Evolutionary conservation across 176 grass and related monocot species (phyloP).

Genomic region (barley (Hordeum vulgare)): DNA sequence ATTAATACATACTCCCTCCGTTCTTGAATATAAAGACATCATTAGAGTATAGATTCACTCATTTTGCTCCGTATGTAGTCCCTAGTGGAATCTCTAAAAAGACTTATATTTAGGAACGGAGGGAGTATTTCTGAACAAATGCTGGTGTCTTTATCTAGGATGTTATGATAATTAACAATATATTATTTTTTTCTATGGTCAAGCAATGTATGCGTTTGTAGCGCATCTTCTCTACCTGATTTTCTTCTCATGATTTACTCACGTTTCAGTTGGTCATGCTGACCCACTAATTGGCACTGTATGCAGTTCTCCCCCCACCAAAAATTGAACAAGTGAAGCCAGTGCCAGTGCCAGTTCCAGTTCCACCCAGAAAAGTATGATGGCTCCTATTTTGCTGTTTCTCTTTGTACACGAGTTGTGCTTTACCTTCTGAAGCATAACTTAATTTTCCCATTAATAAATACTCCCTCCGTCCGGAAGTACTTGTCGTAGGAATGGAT

Average conservation of each 20-base stretch:
- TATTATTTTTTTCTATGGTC: neutral
- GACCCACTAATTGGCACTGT: constrained; percentile 13
- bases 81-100: too few relatives aligned
- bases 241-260: constrained; percentile 14
- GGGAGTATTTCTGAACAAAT: neutral
- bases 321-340: constrained; percentile 34
- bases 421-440: constrained; percentile 2
- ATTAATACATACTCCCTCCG: too few relatives aligned
- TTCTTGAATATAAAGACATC: too few relatives aligned
- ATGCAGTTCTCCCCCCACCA: constrained; percentile 52
- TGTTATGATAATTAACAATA: neutral
- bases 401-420: neutral
- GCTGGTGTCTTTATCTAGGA: neutral
- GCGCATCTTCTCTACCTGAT: neutral
- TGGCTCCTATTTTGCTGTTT: constrained; percentile 14
- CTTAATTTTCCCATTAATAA: neutral
- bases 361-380: constrained; percentile 33
- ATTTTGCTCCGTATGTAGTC: too few relatives aligned
- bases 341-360: constrained; percentile 24
- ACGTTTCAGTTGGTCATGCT: neutral
- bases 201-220: constrained; percentile 9
- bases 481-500: too few relatives aligned
- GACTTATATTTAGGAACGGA: too few relatives aligned
- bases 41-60: too few relatives aligned
- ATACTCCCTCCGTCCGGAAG: too few relatives aligned